Evolutionary conservation across 2,329 filamentous ascomycete genomes (phyloP).

Genomic region (Tolypocladium nubicola): DNA sequence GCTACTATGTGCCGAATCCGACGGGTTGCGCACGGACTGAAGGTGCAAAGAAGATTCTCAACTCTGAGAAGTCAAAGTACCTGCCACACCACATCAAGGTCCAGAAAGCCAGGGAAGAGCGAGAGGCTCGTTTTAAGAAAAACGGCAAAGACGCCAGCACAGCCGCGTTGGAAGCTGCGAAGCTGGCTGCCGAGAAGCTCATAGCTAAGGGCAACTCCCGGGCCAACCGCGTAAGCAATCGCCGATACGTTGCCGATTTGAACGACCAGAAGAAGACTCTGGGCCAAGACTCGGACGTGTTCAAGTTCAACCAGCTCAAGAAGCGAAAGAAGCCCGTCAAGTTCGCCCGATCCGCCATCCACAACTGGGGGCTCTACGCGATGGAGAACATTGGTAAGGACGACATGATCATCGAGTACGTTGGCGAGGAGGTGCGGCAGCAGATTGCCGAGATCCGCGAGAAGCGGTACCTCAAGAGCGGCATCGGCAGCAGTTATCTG

Average conservation of each 20-base stretch:
- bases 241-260: conserved; percentile 85
- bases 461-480: conserved; percentile 84
- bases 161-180: conserved; percentile 59
- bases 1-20: conserved; percentile 73
- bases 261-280: conserved; percentile 88
- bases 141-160: conserved; percentile 55
- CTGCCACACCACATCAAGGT: conserved; percentile 96
- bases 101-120: conserved; percentile 80
- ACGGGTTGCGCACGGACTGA: conserved; percentile 87
- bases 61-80: conserved; percentile 97
- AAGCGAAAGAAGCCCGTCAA: conserved; percentile 99
- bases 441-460: conserved; percentile 96
- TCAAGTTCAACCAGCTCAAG: conserved; percentile 98
- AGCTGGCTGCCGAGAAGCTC: conserved; percentile 67
- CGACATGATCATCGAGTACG: conserved; percentile 99
- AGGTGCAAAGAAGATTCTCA: conserved; percentile 88
- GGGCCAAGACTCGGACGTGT: conserved; percentile 75
- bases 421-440: conserved; percentile 93
- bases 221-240: conserved; percentile 90
- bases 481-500: conserved; percentile 92
- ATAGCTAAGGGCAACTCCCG: conserved; percentile 83
- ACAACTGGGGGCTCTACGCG: conserved; percentile 97
- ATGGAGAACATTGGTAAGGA: conserved; percentile 96
- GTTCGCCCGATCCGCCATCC: conserved; percentile 93
- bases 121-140: conserved; percentile 63